Conservation (phyloP, 2,329 filamentous ascomycete species). For the Tolypocladium nubicola region DNA sequence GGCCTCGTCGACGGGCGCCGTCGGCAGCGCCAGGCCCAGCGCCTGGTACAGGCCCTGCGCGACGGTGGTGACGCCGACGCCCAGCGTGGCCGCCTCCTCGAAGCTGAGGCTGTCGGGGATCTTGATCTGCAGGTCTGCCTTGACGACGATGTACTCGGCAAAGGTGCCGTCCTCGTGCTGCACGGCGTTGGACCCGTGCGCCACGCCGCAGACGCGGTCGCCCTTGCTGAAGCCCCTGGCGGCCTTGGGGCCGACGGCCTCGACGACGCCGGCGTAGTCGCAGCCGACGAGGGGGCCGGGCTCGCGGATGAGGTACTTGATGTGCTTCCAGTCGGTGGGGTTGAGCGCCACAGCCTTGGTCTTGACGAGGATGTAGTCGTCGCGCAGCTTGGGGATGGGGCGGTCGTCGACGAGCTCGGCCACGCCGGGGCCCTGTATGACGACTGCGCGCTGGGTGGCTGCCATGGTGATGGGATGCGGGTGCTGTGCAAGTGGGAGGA, state of each 20-base stretch:
- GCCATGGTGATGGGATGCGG: background rate
- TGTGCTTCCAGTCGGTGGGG: conserved; percentile 23
- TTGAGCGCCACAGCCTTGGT: conserved; percentile 22
- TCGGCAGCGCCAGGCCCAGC: conserved; percentile 14
- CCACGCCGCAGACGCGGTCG: conserved; percentile 15
- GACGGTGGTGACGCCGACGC: conserved; percentile 13
- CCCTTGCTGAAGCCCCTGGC: conserved; percentile 8
- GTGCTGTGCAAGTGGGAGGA: background rate
- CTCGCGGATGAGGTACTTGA: conserved; percentile 10
- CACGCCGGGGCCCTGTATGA: background rate
- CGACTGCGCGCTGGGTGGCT: background rate
- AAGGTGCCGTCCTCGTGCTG: conserved; percentile 16
- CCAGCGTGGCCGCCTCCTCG: conserved; percentile 14
- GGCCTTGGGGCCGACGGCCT: conserved; percentile 11
- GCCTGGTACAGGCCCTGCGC: conserved; percentile 18
- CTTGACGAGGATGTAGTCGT: conserved; percentile 10
- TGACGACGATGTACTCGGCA: conserved; percentile 14
- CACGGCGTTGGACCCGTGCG: conserved; percentile 10
- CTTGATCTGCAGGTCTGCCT: conserved; percentile 10
- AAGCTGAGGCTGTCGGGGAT: conserved; percentile 14
- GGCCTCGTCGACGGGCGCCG: conserved; percentile 5
- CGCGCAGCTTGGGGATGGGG: background rate
- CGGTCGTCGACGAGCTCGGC: background rate
- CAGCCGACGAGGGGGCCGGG: conserved; percentile 18
- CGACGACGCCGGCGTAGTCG: conserved; percentile 23